phyloP scores from a whole-genome alignment of 2,329 filamentous ascomycete genomes.

The Raffaelea ambrosiae region DNA sequence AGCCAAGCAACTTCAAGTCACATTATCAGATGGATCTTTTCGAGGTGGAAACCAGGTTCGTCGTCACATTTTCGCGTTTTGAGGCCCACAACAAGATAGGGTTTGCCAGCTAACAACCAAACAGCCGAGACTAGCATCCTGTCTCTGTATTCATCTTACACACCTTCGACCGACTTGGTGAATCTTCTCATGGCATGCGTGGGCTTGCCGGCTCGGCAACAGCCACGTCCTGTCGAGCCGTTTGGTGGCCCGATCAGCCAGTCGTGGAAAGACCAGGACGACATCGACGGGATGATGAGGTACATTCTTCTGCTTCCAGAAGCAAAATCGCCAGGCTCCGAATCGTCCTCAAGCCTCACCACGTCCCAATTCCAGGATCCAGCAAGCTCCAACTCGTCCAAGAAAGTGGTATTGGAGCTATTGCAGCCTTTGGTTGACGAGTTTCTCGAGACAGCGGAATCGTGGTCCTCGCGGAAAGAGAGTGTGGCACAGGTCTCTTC shows the following conservation, averaged over 20 bases:
- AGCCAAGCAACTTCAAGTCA: conserved; percentile 61
- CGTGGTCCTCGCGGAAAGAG: conserved; percentile 37
- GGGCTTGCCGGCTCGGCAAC: conserved; percentile 33
- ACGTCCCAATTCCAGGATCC: conserved; percentile 7
- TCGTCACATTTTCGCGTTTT: conserved; percentile 4
- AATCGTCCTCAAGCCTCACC: conserved; percentile 2
- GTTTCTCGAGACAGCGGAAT: conserved; percentile 33
- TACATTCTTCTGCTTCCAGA: conserved; percentile 48
- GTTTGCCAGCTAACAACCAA: conserved; percentile 4
- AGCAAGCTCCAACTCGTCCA: conserved; percentile 29
- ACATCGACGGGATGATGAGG: conserved; percentile 35
- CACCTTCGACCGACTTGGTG: conserved; percentile 56
- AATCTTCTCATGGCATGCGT: conserved; percentile 63
- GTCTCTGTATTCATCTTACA: conserved; percentile 54
- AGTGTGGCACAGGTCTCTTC: conserved; percentile 40
- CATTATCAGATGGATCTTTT: conserved; percentile 72
- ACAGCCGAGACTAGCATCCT: conserved; percentile 59
- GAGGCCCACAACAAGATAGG: neutral
- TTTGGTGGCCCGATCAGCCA: conserved; percentile 42
- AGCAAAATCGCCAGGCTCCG: neutral
- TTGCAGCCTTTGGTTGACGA: conserved; percentile 45
- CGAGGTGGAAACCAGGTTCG: conserved; percentile 74
- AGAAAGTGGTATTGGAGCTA: conserved; percentile 44
- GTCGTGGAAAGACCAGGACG: conserved; percentile 34
- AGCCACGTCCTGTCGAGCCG: conserved; percentile 22